Percentiles rank a stretch among this genome's conserved stretches.
phyloP scores from a whole-genome alignment of 2,329 filamentous ascomycete genomes.

The Penicillium capsulatum region DNA sequence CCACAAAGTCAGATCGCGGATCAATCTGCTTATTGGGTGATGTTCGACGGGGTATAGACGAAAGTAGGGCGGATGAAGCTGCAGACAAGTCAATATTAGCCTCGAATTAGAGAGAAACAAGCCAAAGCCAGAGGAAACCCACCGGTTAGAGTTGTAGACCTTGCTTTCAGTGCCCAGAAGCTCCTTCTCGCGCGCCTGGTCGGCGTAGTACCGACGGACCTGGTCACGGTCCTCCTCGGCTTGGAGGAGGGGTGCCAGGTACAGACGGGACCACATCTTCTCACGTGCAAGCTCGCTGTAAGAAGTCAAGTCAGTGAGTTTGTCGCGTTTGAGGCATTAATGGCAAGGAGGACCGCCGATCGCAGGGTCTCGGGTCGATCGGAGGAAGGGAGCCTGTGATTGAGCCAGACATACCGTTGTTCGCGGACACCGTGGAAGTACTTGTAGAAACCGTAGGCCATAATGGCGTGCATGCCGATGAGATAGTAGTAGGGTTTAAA shows the following conservation, averaged over 20 bases:
- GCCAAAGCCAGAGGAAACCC: slow-evolving; percentile 34
- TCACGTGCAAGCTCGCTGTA: slow-evolving; percentile 85
- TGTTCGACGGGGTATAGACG: slow-evolving; percentile 63
- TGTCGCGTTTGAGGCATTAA: neutral
- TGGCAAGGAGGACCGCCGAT: slow-evolving; percentile 7
- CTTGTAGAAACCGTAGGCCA: slow-evolving; percentile 89
- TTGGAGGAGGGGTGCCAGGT: slow-evolving; percentile 88
- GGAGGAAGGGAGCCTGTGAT: slow-evolving; percentile 7
- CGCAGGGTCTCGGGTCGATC: slow-evolving; percentile 10
- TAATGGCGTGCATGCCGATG: slow-evolving; percentile 68
- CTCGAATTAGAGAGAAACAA: neutral
- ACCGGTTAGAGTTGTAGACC: slow-evolving; percentile 88
- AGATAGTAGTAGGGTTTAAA: slow-evolving; percentile 81
- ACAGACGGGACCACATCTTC: slow-evolving; percentile 97
- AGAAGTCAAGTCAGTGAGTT: slow-evolving; percentile 6
- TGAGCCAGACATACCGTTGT: slow-evolving; percentile 66
- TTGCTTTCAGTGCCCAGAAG: slow-evolving; percentile 77
- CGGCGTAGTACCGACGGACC: slow-evolving; percentile 78
- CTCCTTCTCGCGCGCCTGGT: slow-evolving; percentile 85
- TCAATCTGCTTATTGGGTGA: slow-evolving; percentile 51
- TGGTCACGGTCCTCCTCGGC: slow-evolving; percentile 96
- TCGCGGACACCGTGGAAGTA: slow-evolving; percentile 78
- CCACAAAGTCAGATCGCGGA: slow-evolving; percentile 8
- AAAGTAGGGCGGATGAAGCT: slow-evolving; percentile 81
- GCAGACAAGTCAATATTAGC: slow-evolving; percentile 10